phyloP scores from a whole-genome alignment of 257 asterid genomes.

The Osmanthus fragrans region DNA sequence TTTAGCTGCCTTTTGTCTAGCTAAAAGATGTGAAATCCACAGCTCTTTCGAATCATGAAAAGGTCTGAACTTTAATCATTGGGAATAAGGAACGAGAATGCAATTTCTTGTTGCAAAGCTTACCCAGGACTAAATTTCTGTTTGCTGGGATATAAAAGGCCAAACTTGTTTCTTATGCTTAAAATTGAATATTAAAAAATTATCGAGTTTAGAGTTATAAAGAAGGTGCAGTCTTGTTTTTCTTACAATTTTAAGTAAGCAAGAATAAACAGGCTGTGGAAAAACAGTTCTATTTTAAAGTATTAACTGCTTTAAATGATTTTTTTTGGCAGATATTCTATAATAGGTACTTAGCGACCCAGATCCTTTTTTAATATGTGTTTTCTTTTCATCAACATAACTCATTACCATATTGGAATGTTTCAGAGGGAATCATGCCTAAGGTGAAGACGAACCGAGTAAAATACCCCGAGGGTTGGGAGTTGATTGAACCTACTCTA shows the following conservation, averaged over 20 bases:
- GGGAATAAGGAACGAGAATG: no score
- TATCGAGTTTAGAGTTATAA: background rate
- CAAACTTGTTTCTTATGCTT: background rate
- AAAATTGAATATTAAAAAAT: no score
- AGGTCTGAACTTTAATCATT: background rate
- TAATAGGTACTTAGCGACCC: background rate
- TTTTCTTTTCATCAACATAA: background rate
- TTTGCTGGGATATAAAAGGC: background rate
- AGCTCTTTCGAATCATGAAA: background rate
- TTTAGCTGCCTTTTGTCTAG: background rate
- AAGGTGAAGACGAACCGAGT: conserved; percentile 53
- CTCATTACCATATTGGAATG: background rate
- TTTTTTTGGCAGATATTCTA: no score
- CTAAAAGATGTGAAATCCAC: background rate
- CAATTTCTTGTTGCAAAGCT: background rate
- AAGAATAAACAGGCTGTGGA: no score
- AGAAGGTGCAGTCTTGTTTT: background rate
- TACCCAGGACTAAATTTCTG: background rate
- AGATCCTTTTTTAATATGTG: background rate
- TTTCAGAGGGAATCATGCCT: conserved; percentile 39
- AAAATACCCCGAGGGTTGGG: conserved; percentile 50
- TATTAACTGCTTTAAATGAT: no score
- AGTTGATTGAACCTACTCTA: conserved; percentile 50
- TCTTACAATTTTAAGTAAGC: no score
- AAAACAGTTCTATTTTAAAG: no score